Conservation (phyloP, 768 basidiomycete species). For the Lactarius psammicola region DNA sequence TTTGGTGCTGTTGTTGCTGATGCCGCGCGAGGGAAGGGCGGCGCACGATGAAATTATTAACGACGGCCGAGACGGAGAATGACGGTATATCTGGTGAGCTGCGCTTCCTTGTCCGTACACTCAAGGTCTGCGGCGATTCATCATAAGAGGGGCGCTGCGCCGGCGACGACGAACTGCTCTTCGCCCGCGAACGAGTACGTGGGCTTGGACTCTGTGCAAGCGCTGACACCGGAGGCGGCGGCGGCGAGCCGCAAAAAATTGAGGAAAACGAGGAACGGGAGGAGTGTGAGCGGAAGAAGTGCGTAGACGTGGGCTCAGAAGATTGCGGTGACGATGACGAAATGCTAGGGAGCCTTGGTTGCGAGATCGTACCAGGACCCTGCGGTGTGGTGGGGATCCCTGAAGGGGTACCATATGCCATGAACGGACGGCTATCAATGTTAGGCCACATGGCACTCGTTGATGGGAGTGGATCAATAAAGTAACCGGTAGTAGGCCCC, state of each 20-base stretch:
- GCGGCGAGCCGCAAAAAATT: conserved; percentile 39
- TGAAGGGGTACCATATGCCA: conserved; percentile 26
- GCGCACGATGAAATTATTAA: conserved; percentile 44
- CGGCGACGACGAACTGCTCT: conserved; percentile 8
- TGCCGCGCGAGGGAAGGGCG: conserved; percentile 23
- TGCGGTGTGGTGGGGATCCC: background rate
- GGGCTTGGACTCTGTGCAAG: background rate
- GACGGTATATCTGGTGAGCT: conserved; percentile 49
- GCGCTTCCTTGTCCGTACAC: conserved; percentile 14
- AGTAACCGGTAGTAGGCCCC: conserved; percentile 24
- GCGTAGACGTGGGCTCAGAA: conserved; percentile 52
- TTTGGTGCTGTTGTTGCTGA: conserved; percentile 11
- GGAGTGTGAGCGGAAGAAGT: conserved; percentile 49
- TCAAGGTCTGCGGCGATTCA: conserved; percentile 1
- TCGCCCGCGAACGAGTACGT: conserved; percentile 3
- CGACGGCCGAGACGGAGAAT: conserved; percentile 47
- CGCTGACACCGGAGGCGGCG: background rate
- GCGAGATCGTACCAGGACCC: background rate
- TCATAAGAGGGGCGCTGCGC: background rate
- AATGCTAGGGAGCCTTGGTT: conserved; percentile 42
- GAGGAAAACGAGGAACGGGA: conserved; percentile 59
- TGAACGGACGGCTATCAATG: conserved; percentile 12
- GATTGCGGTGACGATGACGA: conserved; percentile 65
- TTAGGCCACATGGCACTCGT: conserved; percentile 32
- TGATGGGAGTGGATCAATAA: conserved; percentile 33